Percentiles rank a stretch among this genome's conserved stretches.
These are phyloP conservation scores for Botrytis sinoallii DNA, from an alignment of 2,329 filamentous ascomycete genomes.

Conservation along the genomic window DNA sequence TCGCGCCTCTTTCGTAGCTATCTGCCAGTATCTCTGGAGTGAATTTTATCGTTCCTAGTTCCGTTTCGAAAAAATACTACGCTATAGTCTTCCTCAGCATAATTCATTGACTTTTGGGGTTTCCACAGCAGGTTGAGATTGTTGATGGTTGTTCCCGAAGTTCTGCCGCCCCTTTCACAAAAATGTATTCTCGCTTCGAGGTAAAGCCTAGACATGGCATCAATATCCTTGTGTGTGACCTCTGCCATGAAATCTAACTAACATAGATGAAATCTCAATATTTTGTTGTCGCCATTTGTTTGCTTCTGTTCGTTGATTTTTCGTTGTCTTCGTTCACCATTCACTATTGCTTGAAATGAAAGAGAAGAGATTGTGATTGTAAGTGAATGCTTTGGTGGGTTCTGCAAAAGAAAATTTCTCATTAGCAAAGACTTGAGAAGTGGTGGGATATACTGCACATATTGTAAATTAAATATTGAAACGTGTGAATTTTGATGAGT, in stretches of 20 bases:
- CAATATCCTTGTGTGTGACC: background rate
- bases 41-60: no score
- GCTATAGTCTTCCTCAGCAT: background rate
- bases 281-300: background rate
- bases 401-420: background rate
- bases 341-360: background rate
- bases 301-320: background rate
- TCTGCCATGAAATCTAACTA: background rate
- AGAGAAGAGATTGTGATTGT: background rate
- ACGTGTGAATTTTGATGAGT: background rate
- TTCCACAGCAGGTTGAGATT: background rate
- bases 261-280: background rate
- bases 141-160: background rate
- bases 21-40: background rate
- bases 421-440: background rate
- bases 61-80: no score
- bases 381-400: background rate
- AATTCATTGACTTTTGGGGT: background rate
- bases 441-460: background rate
- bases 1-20: background rate
- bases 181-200: background rate
- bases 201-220: background rate
- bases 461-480: fast-evolving
- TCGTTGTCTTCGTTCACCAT: background rate
- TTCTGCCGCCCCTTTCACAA: conserved; percentile 2